Conservation (phyloP, 768 basidiomycete genomes). For the Serendipita vermifera region DNA sequence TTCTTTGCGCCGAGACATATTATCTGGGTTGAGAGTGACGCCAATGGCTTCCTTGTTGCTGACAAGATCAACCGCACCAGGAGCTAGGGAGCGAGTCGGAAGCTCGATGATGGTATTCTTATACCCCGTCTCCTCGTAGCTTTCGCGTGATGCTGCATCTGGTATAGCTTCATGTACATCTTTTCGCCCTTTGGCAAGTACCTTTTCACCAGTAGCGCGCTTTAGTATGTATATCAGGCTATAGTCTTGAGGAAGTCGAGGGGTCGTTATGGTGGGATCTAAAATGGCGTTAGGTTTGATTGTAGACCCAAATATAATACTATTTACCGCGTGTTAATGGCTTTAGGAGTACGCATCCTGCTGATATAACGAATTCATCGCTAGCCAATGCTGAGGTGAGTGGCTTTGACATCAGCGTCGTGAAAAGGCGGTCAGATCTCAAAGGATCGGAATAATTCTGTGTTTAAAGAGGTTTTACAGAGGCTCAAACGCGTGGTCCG, state of each 20-base stretch:
- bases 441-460: no score
- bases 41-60: slow-evolving; percentile 3
- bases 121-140: slow-evolving; percentile 5
- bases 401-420: no score
- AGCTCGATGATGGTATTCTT: background rate
- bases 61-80: background rate
- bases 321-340: background rate
- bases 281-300: no score
- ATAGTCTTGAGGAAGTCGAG: slow-evolving; percentile 4
- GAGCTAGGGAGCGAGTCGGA: background rate
- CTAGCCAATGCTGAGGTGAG: no score
- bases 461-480: no score
- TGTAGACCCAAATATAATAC: no score
- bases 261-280: background rate
- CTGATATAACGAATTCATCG: slow-evolving; percentile 2
- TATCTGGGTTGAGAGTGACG: slow-evolving; percentile 1
- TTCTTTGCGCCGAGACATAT: background rate
- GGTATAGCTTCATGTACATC: background rate
- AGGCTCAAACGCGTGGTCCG: no score
- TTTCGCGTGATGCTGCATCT: background rate
- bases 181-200: slow-evolving; percentile 4
- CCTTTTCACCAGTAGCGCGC: background rate
- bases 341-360: slow-evolving; percentile 1
- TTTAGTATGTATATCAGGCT: background rate
- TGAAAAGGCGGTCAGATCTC: no score